Conservation (phyloP, 2,329 filamentous ascomycete species). For the Fusarium nurragi region DNA sequence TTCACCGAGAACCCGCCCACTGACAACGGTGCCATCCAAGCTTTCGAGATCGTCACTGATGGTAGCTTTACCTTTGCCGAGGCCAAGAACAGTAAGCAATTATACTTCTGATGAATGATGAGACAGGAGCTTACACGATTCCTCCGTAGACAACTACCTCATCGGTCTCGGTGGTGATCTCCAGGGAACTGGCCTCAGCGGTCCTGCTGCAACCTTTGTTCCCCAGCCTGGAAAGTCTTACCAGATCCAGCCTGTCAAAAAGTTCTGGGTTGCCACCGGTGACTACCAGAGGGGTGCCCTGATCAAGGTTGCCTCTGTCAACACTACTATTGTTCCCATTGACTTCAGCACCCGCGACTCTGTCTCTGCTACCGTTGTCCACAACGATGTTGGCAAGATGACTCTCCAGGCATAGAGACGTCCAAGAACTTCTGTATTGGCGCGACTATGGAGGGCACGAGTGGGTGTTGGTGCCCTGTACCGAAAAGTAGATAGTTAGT, state of each 20-base stretch:
- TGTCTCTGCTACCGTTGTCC: background rate
- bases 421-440: no score
- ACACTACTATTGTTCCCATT: background rate
- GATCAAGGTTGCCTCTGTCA: background rate
- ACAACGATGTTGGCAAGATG: background rate
- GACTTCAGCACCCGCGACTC: background rate
- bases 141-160: background rate
- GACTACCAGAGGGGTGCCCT: background rate
- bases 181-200: background rate
- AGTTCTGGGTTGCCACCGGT: background rate
- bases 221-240: background rate
- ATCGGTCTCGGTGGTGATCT: background rate
- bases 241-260: background rate
- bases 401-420: background rate
- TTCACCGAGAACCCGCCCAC: background rate
- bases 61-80: background rate
- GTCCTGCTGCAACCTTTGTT: background rate
- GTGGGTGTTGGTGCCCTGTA: no score
- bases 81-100: background rate
- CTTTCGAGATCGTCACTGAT: background rate
- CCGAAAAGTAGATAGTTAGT: no score
- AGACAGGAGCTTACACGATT: no score
- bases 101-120: no score
- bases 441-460: no score
- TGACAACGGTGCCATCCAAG: background rate